These are phyloP conservation scores for Cladosporium velox DNA, from an alignment of 2,329 filamentous ascomycete genomes.

Conservation along the genomic window DNA sequence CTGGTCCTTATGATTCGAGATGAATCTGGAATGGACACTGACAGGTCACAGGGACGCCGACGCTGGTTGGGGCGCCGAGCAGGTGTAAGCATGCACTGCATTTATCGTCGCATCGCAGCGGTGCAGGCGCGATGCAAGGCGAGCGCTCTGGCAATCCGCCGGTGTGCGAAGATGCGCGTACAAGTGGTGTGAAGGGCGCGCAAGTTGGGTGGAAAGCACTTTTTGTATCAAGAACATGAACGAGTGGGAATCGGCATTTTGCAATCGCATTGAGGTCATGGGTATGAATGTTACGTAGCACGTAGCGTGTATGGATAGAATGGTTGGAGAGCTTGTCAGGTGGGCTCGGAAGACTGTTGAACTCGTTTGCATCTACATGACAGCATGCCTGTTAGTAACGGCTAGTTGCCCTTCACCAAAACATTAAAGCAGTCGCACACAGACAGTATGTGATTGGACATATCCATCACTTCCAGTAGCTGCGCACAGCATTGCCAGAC, in stretches of 20 bases:
- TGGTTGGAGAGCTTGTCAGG: neutral
- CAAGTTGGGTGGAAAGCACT: neutral
- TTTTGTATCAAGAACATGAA: slow-evolving; percentile 8
- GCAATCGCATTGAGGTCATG: slow-evolving; percentile 6
- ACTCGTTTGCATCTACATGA: neutral
- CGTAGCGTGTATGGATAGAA: slow-evolving; percentile 16
- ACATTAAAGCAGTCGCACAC: no score
- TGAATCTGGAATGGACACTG: slow-evolving; percentile 11
- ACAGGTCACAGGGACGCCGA: slow-evolving; percentile 48
- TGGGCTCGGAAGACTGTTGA: neutral
- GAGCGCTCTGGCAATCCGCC: neutral
- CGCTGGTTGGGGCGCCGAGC: slow-evolving; percentile 55
- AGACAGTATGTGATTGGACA: no score
- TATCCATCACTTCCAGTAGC: no score
- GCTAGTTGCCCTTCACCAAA: no score
- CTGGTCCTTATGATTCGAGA: slow-evolving; percentile 22
- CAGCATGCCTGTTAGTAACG: neutral
- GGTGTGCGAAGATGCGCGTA: neutral
- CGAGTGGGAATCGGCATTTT: slow-evolving; percentile 3
- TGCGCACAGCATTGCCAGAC: no score
- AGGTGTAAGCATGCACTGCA: slow-evolving; percentile 44
- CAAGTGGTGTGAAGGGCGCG: neutral
- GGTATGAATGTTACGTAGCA: slow-evolving; percentile 8
- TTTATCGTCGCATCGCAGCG: slow-evolving; percentile 10
- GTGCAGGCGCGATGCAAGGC: slow-evolving; percentile 6